phyloP scores from a whole-genome alignment of 306 rosid genomes.

The Cercis canadensis region DNA sequence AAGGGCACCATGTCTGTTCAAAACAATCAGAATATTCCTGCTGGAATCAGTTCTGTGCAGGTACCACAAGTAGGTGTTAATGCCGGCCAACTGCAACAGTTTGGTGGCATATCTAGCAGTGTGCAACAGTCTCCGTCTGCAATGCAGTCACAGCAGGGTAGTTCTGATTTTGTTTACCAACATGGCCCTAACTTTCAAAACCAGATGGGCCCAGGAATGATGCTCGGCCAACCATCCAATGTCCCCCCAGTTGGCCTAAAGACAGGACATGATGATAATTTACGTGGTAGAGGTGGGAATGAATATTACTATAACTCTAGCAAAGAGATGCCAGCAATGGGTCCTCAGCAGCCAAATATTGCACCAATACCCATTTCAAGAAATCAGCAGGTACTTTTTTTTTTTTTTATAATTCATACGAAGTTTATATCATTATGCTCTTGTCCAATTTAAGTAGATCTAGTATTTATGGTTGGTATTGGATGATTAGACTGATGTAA shows the following conservation, averaged over 20 bases:
- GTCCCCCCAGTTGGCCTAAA: slow-evolving; percentile 60
- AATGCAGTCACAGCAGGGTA: slow-evolving; percentile 65
- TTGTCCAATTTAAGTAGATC: slow-evolving; percentile 1
- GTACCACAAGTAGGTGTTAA: slow-evolving; percentile 60
- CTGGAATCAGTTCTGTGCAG: slow-evolving; percentile 59
- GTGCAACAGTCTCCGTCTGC: slow-evolving; percentile 65
- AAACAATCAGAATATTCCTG: slow-evolving; percentile 57
- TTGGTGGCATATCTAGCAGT: slow-evolving; percentile 54
- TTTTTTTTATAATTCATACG: background rate
- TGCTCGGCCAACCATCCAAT: slow-evolving; percentile 72
- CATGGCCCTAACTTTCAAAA: slow-evolving; percentile 71
- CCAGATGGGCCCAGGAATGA: slow-evolving; percentile 68
- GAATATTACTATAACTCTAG: slow-evolving; percentile 67
- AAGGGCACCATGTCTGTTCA: slow-evolving; percentile 59
- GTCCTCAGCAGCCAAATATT: slow-evolving; percentile 77
- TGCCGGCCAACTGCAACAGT: slow-evolving; percentile 69
- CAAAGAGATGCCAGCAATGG: slow-evolving; percentile 59
- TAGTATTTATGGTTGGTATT: background rate
- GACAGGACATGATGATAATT: slow-evolving; percentile 62
- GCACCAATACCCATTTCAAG: slow-evolving; percentile 70
- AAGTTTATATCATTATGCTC: background rate
- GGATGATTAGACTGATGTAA: background rate
- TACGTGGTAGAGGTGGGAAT: slow-evolving; percentile 65
- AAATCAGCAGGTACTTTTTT: slow-evolving; percentile 68
- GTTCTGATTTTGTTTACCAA: slow-evolving; percentile 65